These are phyloP conservation scores for Geosmithia morbida DNA, from an alignment of 2,329 filamentous ascomycete genomes.

Conservation along the genomic window DNA sequence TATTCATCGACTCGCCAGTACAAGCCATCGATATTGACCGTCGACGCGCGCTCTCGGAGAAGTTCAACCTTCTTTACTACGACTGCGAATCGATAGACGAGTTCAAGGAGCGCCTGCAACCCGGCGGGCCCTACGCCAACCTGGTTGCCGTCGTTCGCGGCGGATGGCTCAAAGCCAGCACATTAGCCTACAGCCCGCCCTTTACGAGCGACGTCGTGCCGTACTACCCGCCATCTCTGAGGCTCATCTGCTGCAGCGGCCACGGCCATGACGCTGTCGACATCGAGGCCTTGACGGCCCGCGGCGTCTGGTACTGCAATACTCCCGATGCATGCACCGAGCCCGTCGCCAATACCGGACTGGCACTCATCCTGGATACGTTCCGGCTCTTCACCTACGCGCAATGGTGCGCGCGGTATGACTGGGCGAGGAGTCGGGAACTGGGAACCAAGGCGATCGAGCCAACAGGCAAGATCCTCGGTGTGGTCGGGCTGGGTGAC, in stretches of 20 bases:
- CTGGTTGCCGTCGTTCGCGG: constrained; percentile 6
- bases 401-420: constrained; percentile 18
- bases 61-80: constrained; percentile 5
- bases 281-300: constrained; percentile 23
- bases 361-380: constrained; percentile 14
- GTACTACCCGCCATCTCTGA: constrained; percentile 5
- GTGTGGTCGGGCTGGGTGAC: constrained; percentile 27
- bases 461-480: constrained; percentile 23
- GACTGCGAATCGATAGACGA: constrained; percentile 5
- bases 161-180: constrained; percentile 7
- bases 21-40: constrained; percentile 3
- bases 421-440: constrained; percentile 15
- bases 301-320: constrained; percentile 38
- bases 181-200: constrained; percentile 4
- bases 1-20: too few relatives aligned
- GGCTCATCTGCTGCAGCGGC: constrained; percentile 6
- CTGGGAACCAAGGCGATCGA: constrained; percentile 17
- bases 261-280: constrained; percentile 10
- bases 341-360: constrained; percentile 31
- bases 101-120: constrained; percentile 6
- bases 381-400: constrained; percentile 26
- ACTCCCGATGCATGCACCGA: constrained; percentile 35
- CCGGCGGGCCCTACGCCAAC: constrained; percentile 5
- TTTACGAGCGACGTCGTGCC: constrained; percentile 6
- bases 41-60: constrained; percentile 3